Base-by-base conservation (phyloP, 306 rosid genomes). In the Cicer yamashitae region DNA sequence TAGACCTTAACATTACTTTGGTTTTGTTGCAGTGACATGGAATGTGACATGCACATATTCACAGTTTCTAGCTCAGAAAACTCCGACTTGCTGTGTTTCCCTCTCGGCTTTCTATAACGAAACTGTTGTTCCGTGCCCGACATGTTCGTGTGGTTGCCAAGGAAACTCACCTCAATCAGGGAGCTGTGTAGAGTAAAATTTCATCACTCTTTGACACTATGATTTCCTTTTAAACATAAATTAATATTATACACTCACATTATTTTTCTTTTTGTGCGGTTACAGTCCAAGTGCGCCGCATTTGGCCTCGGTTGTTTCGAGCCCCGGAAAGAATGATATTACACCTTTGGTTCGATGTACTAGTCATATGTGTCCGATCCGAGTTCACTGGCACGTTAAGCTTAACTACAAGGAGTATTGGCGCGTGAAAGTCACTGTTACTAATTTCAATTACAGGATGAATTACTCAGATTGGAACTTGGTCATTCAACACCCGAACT, bases 321-420 rank as follows among this genome's bases (percentile, higher is more conserved):
- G 75, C 50, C 60, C 70, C 56, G 82, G 75, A 51, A 82, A 77
- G 67, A 84, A 73, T 44, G 69, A 41, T 51, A 25, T 67, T 58
- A 34, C 81, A 2, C 96, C 98, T 77, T 68, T 88, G 81, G 92
- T 93, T 79, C 92, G 60, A 70, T 91, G 98, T 40, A 94, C 98
- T 6, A 58, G 83, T 30, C 98, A 94, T 78, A 89, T 88, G 97
- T 94, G 98, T 73, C 98, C 98, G 0, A 82, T 91, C 43, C 88
- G 97, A 77, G 81, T 94, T 78, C 98, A 94, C 82, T 94, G 98
- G 98, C 97, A 94, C 10, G 79, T 94, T 54, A 94, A 94, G 79
- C 64, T 85, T 25, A 91, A 90, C 84, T 94, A 94, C 89, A 77
- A 82, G 81, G 87, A 88, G 74, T 94, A 94, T 50, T 94, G 97